phyloP scores from a whole-genome alignment of 2,329 filamentous ascomycete genomes.

The Penicillium polonicum region DNA sequence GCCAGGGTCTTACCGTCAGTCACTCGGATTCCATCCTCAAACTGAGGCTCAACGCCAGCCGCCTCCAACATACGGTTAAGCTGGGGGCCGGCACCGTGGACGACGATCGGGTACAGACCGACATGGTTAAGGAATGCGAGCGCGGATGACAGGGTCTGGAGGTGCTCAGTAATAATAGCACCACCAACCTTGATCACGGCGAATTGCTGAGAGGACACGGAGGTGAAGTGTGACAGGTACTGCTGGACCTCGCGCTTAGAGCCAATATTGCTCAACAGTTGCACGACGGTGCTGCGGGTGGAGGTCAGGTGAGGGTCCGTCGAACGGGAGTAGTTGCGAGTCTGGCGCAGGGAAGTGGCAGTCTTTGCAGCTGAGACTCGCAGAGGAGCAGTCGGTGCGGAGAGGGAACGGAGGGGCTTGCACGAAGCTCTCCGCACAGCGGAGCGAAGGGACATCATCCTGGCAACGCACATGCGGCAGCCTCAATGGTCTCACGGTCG shows the following conservation, averaged over 20 bases:
- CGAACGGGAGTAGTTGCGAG: conserved; percentile 47
- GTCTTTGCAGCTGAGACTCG: conserved; percentile 29
- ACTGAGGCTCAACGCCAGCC: conserved; percentile 90
- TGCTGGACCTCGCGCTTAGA: conserved; percentile 96
- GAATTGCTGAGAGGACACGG: conserved; percentile 94
- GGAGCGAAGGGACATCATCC: conserved; percentile 46
- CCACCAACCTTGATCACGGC: conserved; percentile 98
- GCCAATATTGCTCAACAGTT: conserved; percentile 90
- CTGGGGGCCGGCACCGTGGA: conserved; percentile 93
- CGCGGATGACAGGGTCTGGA: conserved; percentile 85
- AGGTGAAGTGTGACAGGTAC: conserved; percentile 96
- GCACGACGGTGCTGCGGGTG: conserved; percentile 78
- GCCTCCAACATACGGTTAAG: conserved; percentile 87
- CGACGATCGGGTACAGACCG: conserved; percentile 89
- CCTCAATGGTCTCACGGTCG: conserved; percentile 28
- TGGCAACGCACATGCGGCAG: conserved; percentile 45
- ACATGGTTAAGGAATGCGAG: conserved; percentile 92
- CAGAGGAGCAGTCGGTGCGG: conserved; percentile 37
- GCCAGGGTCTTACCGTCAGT: conserved; percentile 94
- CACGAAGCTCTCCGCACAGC: conserved; percentile 47
- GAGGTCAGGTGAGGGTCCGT: conserved; percentile 54
- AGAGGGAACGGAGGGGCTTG: conserved; percentile 43
- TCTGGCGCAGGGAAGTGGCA: conserved; percentile 32
- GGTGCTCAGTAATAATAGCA: conserved; percentile 89
- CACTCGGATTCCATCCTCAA: conserved; percentile 92